A percentile compares a stretch with the other conserved stretches of the same genome.
Conservation (phyloP, 257 asterid genomes). For the Verbascum thapsus region DNA sequence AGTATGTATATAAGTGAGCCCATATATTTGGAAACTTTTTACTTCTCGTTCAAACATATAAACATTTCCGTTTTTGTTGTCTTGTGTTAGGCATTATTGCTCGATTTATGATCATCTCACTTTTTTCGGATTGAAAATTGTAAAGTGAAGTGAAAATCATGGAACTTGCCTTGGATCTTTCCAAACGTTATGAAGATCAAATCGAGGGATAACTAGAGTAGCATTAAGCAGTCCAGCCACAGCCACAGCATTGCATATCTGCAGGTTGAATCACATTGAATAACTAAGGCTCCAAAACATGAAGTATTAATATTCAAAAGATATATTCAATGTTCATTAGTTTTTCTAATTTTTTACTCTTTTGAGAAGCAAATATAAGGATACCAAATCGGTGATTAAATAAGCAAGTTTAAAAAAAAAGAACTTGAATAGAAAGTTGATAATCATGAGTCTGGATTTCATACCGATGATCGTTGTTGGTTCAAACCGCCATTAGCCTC, state of each 20-base stretch:
- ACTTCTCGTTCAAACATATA: too few species aligned
- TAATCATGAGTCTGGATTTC: conserved; percentile 26
- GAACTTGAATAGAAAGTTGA: not conserved
- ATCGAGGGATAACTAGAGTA: conserved; percentile 75
- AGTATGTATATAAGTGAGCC: not conserved
- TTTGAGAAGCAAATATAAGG: too few species aligned
- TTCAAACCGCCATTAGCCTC: conserved; percentile 94
- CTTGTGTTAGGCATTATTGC: too few species aligned
- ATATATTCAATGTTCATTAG: too few species aligned
- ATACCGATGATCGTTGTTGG: conserved; percentile 90
- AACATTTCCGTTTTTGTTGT: too few species aligned
- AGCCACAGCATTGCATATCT: conserved; percentile 95
- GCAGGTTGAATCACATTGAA: conserved; percentile 24
- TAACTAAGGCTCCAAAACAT: conserved; percentile 24
- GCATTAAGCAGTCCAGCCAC: conserved; percentile 81
- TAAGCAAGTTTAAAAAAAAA: not conserved
- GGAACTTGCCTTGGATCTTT: conserved; percentile 80
- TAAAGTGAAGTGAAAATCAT: too few species aligned
- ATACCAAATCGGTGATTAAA: too few species aligned
- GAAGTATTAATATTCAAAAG: too few species aligned
- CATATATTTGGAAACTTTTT: not conserved
- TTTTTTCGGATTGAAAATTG: too few species aligned
- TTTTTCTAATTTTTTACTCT: too few species aligned
- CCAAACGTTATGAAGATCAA: conserved; percentile 84
- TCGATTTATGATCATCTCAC: too few species aligned